phyloP scores from a whole-genome alignment of 768 basidiomycete species.

The Podaxis sp. region DNA sequence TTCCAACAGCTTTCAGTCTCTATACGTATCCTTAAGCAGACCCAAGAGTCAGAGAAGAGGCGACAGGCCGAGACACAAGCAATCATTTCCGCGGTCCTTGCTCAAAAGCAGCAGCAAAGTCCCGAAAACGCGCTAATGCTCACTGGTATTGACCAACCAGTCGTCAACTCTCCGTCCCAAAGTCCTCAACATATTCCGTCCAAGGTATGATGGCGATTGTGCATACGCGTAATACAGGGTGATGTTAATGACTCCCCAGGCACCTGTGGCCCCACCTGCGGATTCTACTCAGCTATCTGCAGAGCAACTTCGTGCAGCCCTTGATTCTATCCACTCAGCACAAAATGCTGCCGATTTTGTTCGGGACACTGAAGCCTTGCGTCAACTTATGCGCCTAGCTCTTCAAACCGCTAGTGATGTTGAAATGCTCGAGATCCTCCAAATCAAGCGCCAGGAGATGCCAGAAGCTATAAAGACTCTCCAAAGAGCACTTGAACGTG shows the following conservation, averaged over 20 bases:
- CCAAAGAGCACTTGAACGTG: slow-evolving; percentile 49
- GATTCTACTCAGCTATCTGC: slow-evolving; percentile 5
- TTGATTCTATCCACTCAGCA: slow-evolving; percentile 20
- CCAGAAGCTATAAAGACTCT: slow-evolving; percentile 80
- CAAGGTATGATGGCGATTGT: background rate
- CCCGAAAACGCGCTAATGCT: slow-evolving; percentile 12
- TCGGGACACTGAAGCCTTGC: slow-evolving; percentile 51
- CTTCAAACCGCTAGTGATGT: slow-evolving; percentile 55
- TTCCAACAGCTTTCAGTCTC: slow-evolving; percentile 23
- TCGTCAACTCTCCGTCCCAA: background rate
- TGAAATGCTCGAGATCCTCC: slow-evolving; percentile 58
- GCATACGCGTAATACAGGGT: too few relatives aligned
- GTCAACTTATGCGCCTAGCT: slow-evolving; percentile 54
- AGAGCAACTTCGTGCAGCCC: slow-evolving; percentile 18
- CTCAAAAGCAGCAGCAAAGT: background rate
- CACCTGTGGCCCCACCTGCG: background rate
- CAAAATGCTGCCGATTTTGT: slow-evolving; percentile 40
- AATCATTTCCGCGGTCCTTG: slow-evolving; percentile 25
- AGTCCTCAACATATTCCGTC: background rate
- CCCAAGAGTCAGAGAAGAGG: slow-evolving; percentile 34
- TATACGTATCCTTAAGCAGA: slow-evolving; percentile 37
- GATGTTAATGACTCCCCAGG: background rate
- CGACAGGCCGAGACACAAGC: slow-evolving; percentile 27
- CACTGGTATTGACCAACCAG: slow-evolving; percentile 5
- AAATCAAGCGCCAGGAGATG: slow-evolving; percentile 64